Conservation (phyloP, 805 yeast genomes). For the Cyberlindnera samutprakarnensis region DNA sequence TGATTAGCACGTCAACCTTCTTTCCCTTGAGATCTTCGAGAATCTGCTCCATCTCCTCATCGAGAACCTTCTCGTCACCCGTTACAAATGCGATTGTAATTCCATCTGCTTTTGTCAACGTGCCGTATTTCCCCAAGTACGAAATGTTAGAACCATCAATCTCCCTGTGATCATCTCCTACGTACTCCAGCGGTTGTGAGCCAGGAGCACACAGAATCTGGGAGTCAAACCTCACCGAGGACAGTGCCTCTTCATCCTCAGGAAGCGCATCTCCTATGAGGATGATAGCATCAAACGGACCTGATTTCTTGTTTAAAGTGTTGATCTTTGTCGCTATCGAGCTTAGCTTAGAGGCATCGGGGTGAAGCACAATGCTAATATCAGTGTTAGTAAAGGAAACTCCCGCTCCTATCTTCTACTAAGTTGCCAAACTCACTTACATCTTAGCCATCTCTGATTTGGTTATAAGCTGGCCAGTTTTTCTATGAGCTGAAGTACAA, state of each 20-base stretch:
- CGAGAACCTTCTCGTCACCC: conserved; percentile 20
- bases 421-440: too few species aligned
- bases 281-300: conserved; percentile 55
- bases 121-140: conserved; percentile 25
- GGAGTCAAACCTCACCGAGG: conserved; percentile 2
- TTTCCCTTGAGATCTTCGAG: conserved; percentile 15
- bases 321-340: conserved; percentile 38
- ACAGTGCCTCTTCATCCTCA: background rate
- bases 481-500: too few species aligned
- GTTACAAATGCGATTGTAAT: conserved; percentile 40
- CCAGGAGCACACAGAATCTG: conserved; percentile 21
- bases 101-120: conserved; percentile 35
- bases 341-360: conserved; percentile 16
- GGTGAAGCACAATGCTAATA: conserved; percentile 17
- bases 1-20: conserved; percentile 47
- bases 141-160: conserved; percentile 4
- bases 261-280: conserved; percentile 40
- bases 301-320: conserved; percentile 45
- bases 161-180: conserved; percentile 2
- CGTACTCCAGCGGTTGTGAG: conserved; percentile 6
- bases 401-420: too few species aligned
- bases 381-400: too few species aligned
- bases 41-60: conserved; percentile 21
- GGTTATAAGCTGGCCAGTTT: too few species aligned
- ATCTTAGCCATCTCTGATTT: too few species aligned